Percentiles rank a stretch among this genome's conserved stretches.
phyloP scores from a whole-genome alignment of 176 grass and related monocot species.

The Poa pratensis region DNA sequence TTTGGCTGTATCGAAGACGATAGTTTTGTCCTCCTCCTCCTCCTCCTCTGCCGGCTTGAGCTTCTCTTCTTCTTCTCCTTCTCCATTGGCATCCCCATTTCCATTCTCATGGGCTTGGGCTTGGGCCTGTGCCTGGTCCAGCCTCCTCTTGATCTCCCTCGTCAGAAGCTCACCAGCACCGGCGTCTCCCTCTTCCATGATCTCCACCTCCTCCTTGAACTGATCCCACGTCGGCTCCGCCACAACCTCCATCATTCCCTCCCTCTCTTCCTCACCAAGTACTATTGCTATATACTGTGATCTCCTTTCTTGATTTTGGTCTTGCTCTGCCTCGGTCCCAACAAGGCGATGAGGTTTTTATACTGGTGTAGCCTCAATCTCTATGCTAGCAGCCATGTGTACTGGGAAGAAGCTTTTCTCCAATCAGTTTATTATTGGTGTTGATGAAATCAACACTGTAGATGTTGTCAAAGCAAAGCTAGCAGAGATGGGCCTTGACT shows the following conservation, averaged over 20 bases:
- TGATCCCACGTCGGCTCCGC: constrained; percentile 50
- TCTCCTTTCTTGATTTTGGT: background rate
- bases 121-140: background rate
- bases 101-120: background rate
- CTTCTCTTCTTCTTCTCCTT: background rate
- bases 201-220: constrained; percentile 44
- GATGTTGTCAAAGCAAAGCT: background rate
- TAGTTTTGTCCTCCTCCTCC: constrained; percentile 29
- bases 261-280: background rate
- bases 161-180: constrained; percentile 28
- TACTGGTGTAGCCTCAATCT: constrained; percentile 3
- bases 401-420: background rate
- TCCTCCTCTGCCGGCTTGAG: background rate
- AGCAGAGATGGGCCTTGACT: constrained; percentile 17
- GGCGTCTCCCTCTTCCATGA: constrained; percentile 42
- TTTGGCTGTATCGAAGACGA: constrained; percentile 58
- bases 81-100: background rate
- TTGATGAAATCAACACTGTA: background rate
- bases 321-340: background rate
- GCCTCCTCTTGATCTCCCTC: constrained; percentile 45
- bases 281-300: background rate
- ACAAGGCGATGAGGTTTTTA: background rate
- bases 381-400: background rate
- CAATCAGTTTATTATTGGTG: background rate
- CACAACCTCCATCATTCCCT: constrained; percentile 51